Base-by-base conservation (phyloP, 2,329 filamentous ascomycete genomes). In the Sporothrix variecibatus region DNA sequence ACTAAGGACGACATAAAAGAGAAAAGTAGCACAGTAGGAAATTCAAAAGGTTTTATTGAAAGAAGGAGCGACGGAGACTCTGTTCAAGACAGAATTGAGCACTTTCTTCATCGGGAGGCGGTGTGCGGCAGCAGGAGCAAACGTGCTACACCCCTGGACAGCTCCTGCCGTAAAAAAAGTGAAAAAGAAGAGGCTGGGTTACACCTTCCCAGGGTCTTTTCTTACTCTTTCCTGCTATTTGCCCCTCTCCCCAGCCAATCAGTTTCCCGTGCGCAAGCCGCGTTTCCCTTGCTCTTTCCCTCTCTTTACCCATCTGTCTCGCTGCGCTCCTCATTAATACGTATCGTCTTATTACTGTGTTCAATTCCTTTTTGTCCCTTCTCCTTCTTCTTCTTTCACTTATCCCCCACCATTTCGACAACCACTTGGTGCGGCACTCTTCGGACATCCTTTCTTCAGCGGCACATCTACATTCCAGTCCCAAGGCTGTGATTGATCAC, bases 161-260 rank as follows among this genome's bases (percentile, higher is more conserved):
- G 65, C 43, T 68, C 65, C 65, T 69, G 43, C 65, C 65, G 26
- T 8, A 11, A 12, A 11, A 38, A 53, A 53, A 15, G 6, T 12
- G 20, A 56, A 56, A 72, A 72, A 34, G 38, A 53, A 65, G 72
- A 68, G 60, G 46, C 62, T 68, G 46, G 51, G 72, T 49, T 71
- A 58, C 15, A 38, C 56, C 17, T 69, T 69, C 46, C 43, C 43
- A 49, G 67, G 43, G 46, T 34, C 46, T 53, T 26, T 38, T 26
- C 46, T 56, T 17, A n/a, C 26, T 51, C 26, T n/a, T 51, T 68
- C n/a, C 43, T 34, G 15, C 43, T 20, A 15, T n/a, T 49, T 46
- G 40, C 64, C 64, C 46, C 65, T 68, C 46, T 46, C n/a, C 62
- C 67, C 67, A 69, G 46, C 67, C 67, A 69, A 69, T 53, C 67